These are phyloP conservation scores for Fusarium haematococcum DNA, from an alignment of 2,329 filamentous ascomycete genomes.

Conservation along the genomic window DNA sequence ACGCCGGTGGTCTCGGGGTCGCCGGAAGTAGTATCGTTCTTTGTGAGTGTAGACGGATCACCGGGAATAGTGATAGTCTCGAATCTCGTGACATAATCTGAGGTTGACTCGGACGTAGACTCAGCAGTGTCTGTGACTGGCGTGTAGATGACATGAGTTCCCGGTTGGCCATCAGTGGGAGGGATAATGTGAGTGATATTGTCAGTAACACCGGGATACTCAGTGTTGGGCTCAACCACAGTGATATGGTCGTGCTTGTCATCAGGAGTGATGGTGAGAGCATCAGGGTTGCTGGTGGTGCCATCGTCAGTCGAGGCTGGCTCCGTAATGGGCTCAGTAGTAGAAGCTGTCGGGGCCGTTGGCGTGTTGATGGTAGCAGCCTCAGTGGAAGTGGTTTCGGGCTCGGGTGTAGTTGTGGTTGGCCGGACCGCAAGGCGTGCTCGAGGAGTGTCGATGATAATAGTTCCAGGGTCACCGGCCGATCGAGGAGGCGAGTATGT, in stretches of 20 bases:
- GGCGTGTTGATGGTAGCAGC: not conserved
- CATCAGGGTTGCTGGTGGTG: conserved; percentile 17
- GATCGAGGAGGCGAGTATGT: not conserved
- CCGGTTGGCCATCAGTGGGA: conserved; percentile 16
- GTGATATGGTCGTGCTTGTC: conserved; percentile 30
- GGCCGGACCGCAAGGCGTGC: not conserved
- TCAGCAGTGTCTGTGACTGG: conserved; percentile 5
- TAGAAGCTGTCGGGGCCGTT: not conserved
- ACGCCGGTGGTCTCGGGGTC: conserved; percentile 20
- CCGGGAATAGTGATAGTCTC: conserved; percentile 34
- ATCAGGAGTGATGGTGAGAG: conserved; percentile 21
- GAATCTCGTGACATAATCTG: conserved; percentile 21
- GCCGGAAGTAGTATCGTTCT: not conserved
- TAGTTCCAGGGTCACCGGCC: conserved; percentile 6
- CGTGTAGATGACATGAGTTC: conserved; percentile 31
- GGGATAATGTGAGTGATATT: conserved; percentile 28
- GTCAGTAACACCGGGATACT: conserved; percentile 24
- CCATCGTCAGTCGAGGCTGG: not conserved
- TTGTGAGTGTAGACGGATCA: conserved; percentile 24
- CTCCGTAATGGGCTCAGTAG: not conserved
- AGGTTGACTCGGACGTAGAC: not conserved
- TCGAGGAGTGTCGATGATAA: conserved; percentile 24
- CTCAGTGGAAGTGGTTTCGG: not conserved
- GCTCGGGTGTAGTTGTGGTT: not conserved
- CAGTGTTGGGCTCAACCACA: conserved; percentile 28